Percentiles rank a stretch among this genome's conserved stretches.
These are phyloP conservation scores for Neurospora hispaniola DNA, from an alignment of 495 filamentous ascomycete species.

Conservation along the genomic window DNA sequence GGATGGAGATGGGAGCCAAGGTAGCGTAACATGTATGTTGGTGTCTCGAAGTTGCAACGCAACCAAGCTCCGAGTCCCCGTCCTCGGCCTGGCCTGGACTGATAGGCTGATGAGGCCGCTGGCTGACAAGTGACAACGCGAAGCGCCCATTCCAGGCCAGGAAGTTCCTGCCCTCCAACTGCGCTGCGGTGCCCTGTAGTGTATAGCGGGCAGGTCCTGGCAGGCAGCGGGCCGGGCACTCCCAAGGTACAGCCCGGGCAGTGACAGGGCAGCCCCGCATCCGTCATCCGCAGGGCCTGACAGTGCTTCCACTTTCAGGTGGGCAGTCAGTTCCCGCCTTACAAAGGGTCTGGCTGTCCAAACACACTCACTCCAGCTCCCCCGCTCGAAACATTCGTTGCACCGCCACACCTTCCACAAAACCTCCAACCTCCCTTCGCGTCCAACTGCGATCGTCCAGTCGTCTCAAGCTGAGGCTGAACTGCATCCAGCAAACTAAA, in stretches of 20 bases:
- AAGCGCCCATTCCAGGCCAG: background rate
- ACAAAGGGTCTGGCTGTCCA: background rate
- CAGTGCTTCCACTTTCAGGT: background rate
- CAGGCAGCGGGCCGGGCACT: background rate
- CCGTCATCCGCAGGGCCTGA: background rate
- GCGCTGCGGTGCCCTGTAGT: background rate
- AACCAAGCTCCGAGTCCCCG: constrained; percentile 12
- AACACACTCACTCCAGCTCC: background rate
- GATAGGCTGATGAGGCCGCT: constrained; percentile 1
- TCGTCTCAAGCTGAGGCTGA: background rate
- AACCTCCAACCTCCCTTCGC: background rate
- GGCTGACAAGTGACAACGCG: background rate
- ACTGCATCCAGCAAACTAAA: background rate
- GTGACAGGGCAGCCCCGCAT: background rate
- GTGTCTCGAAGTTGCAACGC: constrained; percentile 3
- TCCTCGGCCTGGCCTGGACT: background rate
- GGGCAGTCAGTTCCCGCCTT: background rate
- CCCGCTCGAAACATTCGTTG: background rate
- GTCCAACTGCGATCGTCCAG: background rate
- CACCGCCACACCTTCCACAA: background rate
- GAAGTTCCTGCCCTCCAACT: background rate
- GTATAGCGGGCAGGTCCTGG: background rate
- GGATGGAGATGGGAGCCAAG: constrained; percentile 8
- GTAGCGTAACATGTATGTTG: constrained; percentile 8
- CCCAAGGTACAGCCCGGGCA: background rate